Evolutionary conservation across 148 eudicot species (phyloP), one percentile per base, ranked within the genome.

Genomic region (Mesembryanthemum crystallinum): DNA sequence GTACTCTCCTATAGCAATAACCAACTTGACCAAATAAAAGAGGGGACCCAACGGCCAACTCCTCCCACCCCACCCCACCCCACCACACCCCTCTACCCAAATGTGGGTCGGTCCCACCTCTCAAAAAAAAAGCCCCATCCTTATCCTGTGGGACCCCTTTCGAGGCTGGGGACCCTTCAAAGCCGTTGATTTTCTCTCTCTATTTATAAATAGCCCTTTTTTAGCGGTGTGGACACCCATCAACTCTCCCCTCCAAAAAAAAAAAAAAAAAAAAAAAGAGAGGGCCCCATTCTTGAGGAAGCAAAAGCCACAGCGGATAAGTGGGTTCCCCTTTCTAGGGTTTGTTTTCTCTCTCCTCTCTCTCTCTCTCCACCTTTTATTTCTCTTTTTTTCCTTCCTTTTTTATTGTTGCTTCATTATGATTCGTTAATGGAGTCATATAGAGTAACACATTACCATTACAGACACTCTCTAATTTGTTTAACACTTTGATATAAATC

Each of bases 321-420:
- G 91, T 88, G 88, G 89, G 89, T 43, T 47, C 77, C 76, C 64
- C 27, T 73, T 76, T 67, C 82, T 79, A 74, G 80, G 84, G 83
- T 86, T 81, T 76, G 83, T 66, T 86, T 75, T 64, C 76, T 67
- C 80, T 25, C 72, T 79, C 77, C 45, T 76, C 47, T 55, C 76
- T 9, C 72, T 13, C 18, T 45, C 23, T 2, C 33, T 35, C 35
- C 39, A 35, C n/a, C n/a, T n/a, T n/a, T 35, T 35, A 2, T 39
- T 21, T 42, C 35, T 33, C 33, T 59, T 71, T 37, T 59, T 27
- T 33, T 25, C 65, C 33, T 62, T 17, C 45, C 52, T 67, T 43
- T 62, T 25, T 32, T 24, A 39, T 57, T 43, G 20, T 51, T 72
- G 29, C 65, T 29, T 59, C 30, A 80, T 49, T 80, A 28, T 67